phyloP scores from a whole-genome alignment of 768 basidiomycete species.

The Phaffia australis region DNA sequence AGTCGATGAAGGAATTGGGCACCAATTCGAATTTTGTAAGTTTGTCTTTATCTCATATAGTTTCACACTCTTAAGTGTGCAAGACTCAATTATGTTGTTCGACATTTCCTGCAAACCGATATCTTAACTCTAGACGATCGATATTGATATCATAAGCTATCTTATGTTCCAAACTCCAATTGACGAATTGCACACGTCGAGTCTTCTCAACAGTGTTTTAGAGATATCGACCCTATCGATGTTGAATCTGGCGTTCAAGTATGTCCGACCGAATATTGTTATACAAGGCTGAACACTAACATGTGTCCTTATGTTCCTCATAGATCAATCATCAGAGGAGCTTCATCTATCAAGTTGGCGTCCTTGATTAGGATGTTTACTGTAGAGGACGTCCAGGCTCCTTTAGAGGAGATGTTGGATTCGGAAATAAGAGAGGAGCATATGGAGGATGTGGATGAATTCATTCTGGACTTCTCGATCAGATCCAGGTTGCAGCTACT shows the following conservation, averaged over 20 bases:
- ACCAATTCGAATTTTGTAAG: conserved; percentile 4
- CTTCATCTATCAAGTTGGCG: conserved; percentile 3
- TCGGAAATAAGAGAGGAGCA: conserved; percentile 6
- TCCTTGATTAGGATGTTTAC: conserved; percentile 16
- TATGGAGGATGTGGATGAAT: conserved; percentile 18
- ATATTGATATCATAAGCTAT: conserved; percentile 18
- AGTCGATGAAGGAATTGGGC: conserved; percentile 43
- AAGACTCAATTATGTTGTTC: not conserved
- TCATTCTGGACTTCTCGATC: conserved; percentile 21
- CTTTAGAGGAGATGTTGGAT: conserved; percentile 15
- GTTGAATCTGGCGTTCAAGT: conserved; percentile 10
- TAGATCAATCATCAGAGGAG: conserved; percentile 13
- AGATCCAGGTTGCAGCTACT: conserved; percentile 12
- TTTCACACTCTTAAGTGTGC: not conserved
- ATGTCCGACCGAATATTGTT: not conserved
- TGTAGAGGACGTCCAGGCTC: conserved; percentile 15
- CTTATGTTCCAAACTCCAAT: conserved; percentile 22
- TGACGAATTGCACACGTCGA: conserved; percentile 4
- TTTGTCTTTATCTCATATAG: not conserved
- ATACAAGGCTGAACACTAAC: not conserved
- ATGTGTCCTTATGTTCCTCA: too few relatives aligned
- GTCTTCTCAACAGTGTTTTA: not conserved
- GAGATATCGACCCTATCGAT: conserved; percentile 10
- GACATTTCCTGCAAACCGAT: not conserved
- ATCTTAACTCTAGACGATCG: not conserved